These are phyloP conservation scores for Coemansia sp. DNA, from an alignment of 192 early-diverging fungal genomes.

Conservation along the genomic window DNA sequence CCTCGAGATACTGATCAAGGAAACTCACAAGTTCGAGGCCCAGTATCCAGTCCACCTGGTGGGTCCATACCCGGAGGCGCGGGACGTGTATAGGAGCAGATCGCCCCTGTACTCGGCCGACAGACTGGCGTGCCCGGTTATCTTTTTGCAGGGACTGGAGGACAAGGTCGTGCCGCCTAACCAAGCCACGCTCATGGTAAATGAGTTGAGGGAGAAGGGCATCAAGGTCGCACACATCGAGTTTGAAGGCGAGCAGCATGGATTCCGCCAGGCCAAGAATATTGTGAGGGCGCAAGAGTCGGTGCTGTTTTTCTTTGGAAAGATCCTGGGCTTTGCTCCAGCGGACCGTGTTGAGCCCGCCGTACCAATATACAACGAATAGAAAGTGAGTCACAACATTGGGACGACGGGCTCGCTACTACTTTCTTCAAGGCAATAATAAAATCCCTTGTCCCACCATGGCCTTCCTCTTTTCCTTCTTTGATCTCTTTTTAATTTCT, in stretches of 20 bases:
- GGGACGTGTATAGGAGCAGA: conserved; percentile 58
- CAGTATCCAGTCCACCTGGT: conserved; percentile 62
- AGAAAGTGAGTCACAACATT: neutral
- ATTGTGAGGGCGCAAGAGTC: conserved; percentile 62
- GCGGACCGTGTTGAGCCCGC: conserved; percentile 50
- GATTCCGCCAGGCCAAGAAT: conserved; percentile 67
- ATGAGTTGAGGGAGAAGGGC: conserved; percentile 62
- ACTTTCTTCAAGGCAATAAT: neutral
- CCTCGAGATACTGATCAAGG: conserved; percentile 61
- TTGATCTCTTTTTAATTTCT: neutral
- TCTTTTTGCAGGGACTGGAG: conserved; percentile 72
- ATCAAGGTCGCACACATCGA: conserved; percentile 59
- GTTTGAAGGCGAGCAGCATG: conserved; percentile 69
- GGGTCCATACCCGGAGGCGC: conserved; percentile 59
- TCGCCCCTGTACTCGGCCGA: conserved; percentile 65
- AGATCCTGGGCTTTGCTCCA: conserved; percentile 62
- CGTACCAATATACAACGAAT: conserved; percentile 25
- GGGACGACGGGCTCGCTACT: too few relatives aligned
- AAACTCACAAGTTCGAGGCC: conserved; percentile 83
- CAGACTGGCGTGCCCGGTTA: conserved; percentile 59
- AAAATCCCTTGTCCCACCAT: neutral
- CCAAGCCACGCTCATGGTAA: conserved; percentile 72
- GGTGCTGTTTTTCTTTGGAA: conserved; percentile 68
- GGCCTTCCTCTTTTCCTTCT: neutral
- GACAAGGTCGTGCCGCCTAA: conserved; percentile 76